Conservation (phyloP, 257 asterid species). For the Solanum chiquidenum region DNA sequence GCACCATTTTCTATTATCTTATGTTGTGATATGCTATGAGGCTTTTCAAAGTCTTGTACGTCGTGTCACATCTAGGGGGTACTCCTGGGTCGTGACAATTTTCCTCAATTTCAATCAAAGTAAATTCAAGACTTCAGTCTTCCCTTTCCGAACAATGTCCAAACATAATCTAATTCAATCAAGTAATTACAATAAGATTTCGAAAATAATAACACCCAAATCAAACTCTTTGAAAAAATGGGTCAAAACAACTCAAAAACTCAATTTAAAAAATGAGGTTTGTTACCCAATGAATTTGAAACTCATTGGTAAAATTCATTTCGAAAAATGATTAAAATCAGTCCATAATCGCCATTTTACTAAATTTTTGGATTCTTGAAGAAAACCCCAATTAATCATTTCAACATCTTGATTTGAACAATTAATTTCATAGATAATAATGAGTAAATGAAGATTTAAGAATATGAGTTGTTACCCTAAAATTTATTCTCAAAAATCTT, state of each 20-base stretch:
- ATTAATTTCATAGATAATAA: too few relatives aligned
- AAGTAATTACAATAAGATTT: neutral
- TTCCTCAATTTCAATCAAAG: too few relatives aligned
- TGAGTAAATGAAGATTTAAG: neutral
- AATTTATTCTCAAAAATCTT: neutral
- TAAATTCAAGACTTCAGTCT: too few relatives aligned
- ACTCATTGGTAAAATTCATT: neutral
- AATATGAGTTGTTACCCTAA: neutral
- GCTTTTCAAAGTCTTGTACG: too few relatives aligned
- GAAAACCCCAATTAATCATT: too few relatives aligned
- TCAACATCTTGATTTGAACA: neutral
- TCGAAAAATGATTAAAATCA: neutral
- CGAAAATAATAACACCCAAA: neutral
- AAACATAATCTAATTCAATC: neutral
- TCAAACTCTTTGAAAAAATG: neutral
- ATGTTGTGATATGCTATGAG: too few relatives aligned
- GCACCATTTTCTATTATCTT: too few relatives aligned
- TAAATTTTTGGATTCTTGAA: neutral
- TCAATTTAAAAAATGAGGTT: neutral
- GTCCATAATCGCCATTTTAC: neutral
- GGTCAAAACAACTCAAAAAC: neutral
- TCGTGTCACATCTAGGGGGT: too few relatives aligned
- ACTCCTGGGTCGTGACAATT: too few relatives aligned
- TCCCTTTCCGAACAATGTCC: neutral
- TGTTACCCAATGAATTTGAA: neutral